A percentile compares a stretch with the other conserved stretches of the same genome.
phyloP scores from a whole-genome alignment of 2,329 filamentous ascomycete species.

The Scedosporium dehoogii region DNA sequence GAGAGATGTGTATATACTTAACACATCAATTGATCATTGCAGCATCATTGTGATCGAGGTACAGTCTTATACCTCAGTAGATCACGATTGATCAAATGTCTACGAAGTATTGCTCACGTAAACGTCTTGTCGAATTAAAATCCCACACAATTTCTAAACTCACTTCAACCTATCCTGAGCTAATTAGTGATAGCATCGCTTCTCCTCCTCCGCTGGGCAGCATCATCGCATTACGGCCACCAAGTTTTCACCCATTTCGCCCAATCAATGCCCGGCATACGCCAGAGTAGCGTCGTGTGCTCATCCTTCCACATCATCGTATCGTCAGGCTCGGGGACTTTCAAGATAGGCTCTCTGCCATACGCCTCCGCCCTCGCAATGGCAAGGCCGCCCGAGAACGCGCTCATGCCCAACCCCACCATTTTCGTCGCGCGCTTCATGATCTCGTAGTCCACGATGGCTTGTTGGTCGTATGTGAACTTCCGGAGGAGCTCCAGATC shows the following conservation, averaged over 20 bases:
- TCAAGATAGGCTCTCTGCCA: constrained; percentile 9
- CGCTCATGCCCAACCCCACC: constrained; percentile 32
- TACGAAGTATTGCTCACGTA: no score
- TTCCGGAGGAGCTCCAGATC: constrained; percentile 23
- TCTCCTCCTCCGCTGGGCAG: not conserved
- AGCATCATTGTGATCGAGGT: no score
- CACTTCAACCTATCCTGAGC: no score
- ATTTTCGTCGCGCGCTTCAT: constrained; percentile 32
- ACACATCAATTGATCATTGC: no score
- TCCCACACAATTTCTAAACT: no score
- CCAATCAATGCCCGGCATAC: constrained; percentile 2
- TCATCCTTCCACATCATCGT: constrained; percentile 21
- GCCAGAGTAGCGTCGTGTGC: constrained; percentile 22
- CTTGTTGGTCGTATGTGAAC: constrained; percentile 38
- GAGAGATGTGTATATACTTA: no score
- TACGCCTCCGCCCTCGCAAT: constrained; percentile 24
- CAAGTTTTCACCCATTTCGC: constrained; percentile 10
- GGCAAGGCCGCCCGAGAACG: constrained; percentile 37
- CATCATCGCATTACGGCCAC: constrained; percentile 15
- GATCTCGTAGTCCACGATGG: constrained; percentile 40
- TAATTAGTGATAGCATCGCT: no score
- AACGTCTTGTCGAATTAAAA: no score
- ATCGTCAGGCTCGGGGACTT: constrained; percentile 5
- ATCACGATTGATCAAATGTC: no score
- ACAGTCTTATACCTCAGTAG: no score